A percentile compares a stretch with the other conserved stretches of the same genome.
These are phyloP conservation scores for Suhomyces maxii DNA, from an alignment of 1,139 yeast genomes.

Conservation along the genomic window DNA sequence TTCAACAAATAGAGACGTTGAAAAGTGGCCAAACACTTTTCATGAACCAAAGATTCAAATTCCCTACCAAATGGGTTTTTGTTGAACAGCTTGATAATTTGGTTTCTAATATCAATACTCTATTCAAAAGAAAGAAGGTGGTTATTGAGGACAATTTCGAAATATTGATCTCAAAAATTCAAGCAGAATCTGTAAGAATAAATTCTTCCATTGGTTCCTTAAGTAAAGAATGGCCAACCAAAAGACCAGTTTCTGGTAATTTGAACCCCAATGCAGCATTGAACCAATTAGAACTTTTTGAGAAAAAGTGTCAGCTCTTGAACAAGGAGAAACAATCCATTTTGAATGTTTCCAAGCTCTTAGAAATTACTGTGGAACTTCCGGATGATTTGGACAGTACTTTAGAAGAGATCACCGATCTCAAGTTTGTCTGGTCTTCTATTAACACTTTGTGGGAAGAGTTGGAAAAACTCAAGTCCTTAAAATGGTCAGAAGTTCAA, in stretches of 20 bases:
- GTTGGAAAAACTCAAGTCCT: conserved; percentile 42
- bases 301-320: conserved; percentile 24
- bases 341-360: conserved; percentile 38
- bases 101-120: conserved; percentile 43
- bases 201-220: conserved; percentile 30
- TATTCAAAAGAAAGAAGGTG: conserved; percentile 37
- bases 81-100: conserved; percentile 64
- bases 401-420: conserved; percentile 55
- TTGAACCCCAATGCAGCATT: conserved; percentile 55
- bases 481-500: conserved; percentile 54
- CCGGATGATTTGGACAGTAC: conserved; percentile 27
- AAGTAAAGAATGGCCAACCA: conserved; percentile 45
- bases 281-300: conserved; percentile 43
- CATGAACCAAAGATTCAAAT: conserved; percentile 44
- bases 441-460: conserved; percentile 57
- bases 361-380: conserved; percentile 39
- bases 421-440: conserved; percentile 66
- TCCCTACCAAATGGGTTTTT: conserved; percentile 58
- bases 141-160: conserved; percentile 47
- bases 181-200: conserved; percentile 41
- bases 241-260: conserved; percentile 50
- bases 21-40: conserved; percentile 48
- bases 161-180: conserved; percentile 42
- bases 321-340: conserved; percentile 27
- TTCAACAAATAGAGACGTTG: conserved; percentile 22